Conservation (phyloP, 2,329 filamentous ascomycete species). For the Helminthosporium solani region DNA sequence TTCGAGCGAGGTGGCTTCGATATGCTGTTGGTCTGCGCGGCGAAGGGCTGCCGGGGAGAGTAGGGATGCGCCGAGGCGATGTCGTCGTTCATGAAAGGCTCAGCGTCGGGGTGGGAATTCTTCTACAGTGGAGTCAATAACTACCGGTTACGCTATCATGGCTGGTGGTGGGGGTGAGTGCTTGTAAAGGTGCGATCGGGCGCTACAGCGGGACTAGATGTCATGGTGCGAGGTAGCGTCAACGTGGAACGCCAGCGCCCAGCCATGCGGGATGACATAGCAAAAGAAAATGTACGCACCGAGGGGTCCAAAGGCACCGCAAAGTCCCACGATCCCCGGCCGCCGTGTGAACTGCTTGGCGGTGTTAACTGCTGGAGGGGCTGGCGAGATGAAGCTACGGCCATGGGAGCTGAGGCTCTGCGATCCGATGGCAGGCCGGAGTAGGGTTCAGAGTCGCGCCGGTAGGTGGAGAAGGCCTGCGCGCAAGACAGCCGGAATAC, state of each 20-base stretch:
- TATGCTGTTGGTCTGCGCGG: slow-evolving; percentile 37
- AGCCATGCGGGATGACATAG: slow-evolving; percentile 15
- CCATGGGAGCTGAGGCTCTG: slow-evolving; percentile 26
- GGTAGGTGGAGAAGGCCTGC: not conserved
- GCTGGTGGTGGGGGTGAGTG: slow-evolving; percentile 2
- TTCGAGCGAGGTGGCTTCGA: slow-evolving; percentile 32
- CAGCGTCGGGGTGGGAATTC: slow-evolving; percentile 26
- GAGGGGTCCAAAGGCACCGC: slow-evolving; percentile 40
- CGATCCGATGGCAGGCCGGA: slow-evolving; percentile 10
- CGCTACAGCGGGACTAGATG: slow-evolving; percentile 23
- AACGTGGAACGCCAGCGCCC: slow-evolving; percentile 9
- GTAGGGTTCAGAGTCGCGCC: slow-evolving; percentile 3
- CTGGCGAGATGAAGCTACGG: slow-evolving; percentile 34
- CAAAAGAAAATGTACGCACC: slow-evolving; percentile 30
- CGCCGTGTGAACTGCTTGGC: slow-evolving; percentile 44
- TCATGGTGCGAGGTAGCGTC: slow-evolving; percentile 24
- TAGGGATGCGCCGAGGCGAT: slow-evolving; percentile 24
- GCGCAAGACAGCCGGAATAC: not conserved
- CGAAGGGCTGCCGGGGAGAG: slow-evolving; percentile 35
- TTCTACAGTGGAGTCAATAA: slow-evolving; percentile 30
- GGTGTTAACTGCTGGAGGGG: slow-evolving; percentile 41
- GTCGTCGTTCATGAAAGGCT: slow-evolving; percentile 41
- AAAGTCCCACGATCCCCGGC: slow-evolving; percentile 40
- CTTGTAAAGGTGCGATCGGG: slow-evolving; percentile 1
- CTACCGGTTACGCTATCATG: slow-evolving; percentile 9